Evolutionary conservation across 164 flowering plant genomes (phyloP), one percentile per base, ranked within the genome.

Genomic region (grape (Vitis vinifera)): DNA sequence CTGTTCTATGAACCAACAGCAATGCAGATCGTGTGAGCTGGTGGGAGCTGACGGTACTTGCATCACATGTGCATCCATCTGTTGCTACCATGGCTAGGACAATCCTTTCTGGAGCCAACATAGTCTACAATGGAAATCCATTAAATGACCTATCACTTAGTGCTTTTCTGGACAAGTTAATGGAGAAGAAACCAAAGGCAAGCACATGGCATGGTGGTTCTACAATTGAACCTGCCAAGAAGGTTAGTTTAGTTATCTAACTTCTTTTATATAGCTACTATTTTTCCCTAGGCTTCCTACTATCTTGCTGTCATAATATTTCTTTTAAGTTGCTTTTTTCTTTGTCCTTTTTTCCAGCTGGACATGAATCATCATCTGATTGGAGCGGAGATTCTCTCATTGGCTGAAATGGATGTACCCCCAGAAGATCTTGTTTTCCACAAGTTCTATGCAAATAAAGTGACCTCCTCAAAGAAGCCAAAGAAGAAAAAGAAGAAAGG

Each of bases 131-230:
- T 72, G 99, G 98, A 16, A 91, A 96, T 73, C 99, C 99, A 29
- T 77, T 96, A 49, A 87, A 77, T 66, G 99, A 96, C 70, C 78
- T 96, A 9, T 83, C 97, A 27, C 92, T 96, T 50, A 62, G 85
- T 70, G 89, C 99, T 61, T 96, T 96, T 71, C 84, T 96, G 69
- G 97, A 93, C 82, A 93, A 96, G 84, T 91, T 96, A 76, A 93
- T 93, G 98, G 99, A 93, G 77, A 92, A 96, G 86, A 96, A 96
- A 85, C 92, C 98, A 2, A 96, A 90, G 83, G 67, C 79, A 62
- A 85, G 78, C 57, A 72, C 84, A 69, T 93, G 99, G 99, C 99
- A 93, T 77, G 98, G 99, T 72, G 98, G 91, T 59, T 93, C 99
- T 51, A 85, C 91, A 72, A 96, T 96, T 72, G 99, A 92, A 80